Evolutionary conservation across 129 eudicot genomes (phyloP), one percentile per base, ranked within the genome.

Genomic region (sunflower (Helianthus annuus)): DNA sequence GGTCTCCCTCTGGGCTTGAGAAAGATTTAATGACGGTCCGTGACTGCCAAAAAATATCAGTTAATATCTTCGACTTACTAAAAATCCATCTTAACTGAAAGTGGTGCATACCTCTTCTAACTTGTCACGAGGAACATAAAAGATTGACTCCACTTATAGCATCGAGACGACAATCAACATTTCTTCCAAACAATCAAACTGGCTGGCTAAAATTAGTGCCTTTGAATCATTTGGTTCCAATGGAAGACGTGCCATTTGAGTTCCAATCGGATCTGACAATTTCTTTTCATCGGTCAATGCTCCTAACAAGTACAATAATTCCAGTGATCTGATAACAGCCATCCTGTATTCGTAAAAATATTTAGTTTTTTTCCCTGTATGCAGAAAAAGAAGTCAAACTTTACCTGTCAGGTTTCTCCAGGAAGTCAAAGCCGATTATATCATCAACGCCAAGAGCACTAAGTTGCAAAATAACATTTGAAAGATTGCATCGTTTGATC

Each of bases 141-240:
- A 93, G 57, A 93, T 87, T 14, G 98, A 93, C 69, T 93, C 98
- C 19, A 87, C 98, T 0, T 97, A 93, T 69, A 93, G 85, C 98
- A 93, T 87, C 34, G 98, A 79, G 52, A 93, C 98, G 78, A 82
- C 69, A n/a, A 93, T 93, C 49, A 93, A 79, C 95, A 93, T 89
- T 83, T 93, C 98, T 82, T 89, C 90, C 80, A 93, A 84, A 73
- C 98, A 89, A 74, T 79, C 89, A 69, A 87, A 93, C 71, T 90
- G 91, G 75, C 78, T 82, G 52, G 97, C 95, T 76, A 93, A 80
- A 69, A 93, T 80, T 49, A 93, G 95, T 58, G 97, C 97, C 81
- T 89, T 93, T 34, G 96, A 83, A 75, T 87, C 83, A 68, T 87
- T 84, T 29, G 98, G 98, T 54, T 93, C 97, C 59, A 93, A 71